These are phyloP conservation scores for Amanita rubescens DNA, from an alignment of 768 basidiomycete species.

Conservation along the genomic window DNA sequence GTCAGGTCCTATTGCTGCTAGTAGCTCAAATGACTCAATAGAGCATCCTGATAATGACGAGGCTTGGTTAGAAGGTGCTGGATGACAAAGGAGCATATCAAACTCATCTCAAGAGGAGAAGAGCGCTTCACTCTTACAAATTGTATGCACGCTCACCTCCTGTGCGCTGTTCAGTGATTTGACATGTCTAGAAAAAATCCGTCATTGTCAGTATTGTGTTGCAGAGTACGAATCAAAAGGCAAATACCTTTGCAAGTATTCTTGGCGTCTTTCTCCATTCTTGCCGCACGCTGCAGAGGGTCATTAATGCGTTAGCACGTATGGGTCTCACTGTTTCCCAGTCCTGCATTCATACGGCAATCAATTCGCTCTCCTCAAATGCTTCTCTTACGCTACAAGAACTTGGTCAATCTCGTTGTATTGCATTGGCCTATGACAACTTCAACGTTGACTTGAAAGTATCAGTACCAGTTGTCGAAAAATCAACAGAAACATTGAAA, in stretches of 20 bases:
- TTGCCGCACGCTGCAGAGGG: conserved; percentile 16
- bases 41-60: neutral
- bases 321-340: conserved; percentile 20
- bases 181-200: conserved; percentile 15
- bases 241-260: conserved; percentile 10
- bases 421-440: conserved; percentile 19
- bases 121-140: neutral
- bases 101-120: neutral
- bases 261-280: conserved; percentile 1
- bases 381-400: neutral
- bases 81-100: neutral
- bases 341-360: conserved; percentile 11
- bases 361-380: conserved; percentile 13
- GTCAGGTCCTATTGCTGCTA: too few relatives aligned
- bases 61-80: neutral
- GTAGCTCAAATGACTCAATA: too few relatives aligned
- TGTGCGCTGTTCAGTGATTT: too few relatives aligned
- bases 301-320: conserved; percentile 19
- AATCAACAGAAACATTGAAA: conserved; percentile 12
- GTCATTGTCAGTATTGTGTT: conserved; percentile 20
- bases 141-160: neutral
- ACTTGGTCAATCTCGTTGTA: conserved; percentile 10
- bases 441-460: conserved; percentile 17
- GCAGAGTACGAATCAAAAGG: conserved; percentile 18
- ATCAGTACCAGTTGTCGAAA: conserved; percentile 12